Conservation (phyloP, 495 filamentous ascomycete species). For the Podospora didyma region DNA sequence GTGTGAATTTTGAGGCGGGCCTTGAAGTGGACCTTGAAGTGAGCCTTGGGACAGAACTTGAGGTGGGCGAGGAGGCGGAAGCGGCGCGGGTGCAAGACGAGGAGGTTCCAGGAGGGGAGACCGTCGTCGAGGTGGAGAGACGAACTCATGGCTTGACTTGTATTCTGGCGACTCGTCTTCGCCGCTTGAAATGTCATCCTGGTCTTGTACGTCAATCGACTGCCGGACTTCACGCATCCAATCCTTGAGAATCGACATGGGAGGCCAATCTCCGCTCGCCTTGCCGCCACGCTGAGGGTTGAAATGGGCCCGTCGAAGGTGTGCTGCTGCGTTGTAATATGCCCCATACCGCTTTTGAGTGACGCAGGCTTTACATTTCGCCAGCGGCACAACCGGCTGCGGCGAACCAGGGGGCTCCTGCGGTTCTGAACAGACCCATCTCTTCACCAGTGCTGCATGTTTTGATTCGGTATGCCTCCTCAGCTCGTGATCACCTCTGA, state of each 20-base stretch:
- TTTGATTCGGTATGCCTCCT: constrained; percentile 80
- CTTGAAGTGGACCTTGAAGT: too few species aligned
- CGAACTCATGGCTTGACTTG: constrained; percentile 36
- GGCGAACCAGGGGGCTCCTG: constrained; percentile 36
- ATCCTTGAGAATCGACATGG: constrained; percentile 78
- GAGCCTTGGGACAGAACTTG: constrained; percentile 35
- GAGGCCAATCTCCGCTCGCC: constrained; percentile 78
- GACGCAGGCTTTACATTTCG: constrained; percentile 84
- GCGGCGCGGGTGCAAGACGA: constrained; percentile 40
- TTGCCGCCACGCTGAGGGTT: constrained; percentile 73
- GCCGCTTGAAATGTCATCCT: constrained; percentile 43
- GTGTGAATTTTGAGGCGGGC: constrained; percentile 32
- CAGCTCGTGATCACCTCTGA: constrained; percentile 91
- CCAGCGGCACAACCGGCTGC: constrained; percentile 62
- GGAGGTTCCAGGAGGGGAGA: constrained; percentile 38
- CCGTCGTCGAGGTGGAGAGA: constrained; percentile 32
- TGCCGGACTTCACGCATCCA: constrained; percentile 78
- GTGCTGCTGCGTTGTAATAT: constrained; percentile 97
- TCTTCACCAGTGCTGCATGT: constrained; percentile 67
- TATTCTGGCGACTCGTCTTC: constrained; percentile 42
- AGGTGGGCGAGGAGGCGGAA: constrained; percentile 48
- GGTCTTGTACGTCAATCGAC: constrained; percentile 43
- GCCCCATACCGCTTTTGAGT: constrained; percentile 79
- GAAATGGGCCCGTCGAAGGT: constrained; percentile 88
- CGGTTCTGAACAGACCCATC: constrained; percentile 68